Base-by-base conservation (phyloP, 495 filamentous ascomycete species). In the Margaritispora aquatica region DNA sequence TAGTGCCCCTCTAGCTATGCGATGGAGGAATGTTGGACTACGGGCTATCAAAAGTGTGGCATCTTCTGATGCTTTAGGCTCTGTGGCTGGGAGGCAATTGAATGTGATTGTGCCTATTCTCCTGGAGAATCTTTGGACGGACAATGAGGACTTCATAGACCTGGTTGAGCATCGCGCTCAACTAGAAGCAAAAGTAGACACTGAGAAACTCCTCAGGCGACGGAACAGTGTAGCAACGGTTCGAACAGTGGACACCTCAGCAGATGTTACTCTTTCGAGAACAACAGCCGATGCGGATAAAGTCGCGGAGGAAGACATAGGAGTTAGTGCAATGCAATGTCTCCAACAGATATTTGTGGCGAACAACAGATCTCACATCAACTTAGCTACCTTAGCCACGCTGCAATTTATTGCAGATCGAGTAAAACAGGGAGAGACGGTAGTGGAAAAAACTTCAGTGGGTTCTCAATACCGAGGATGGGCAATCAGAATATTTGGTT, bases 271-370 rank as follows among this genome's bases (percentile, higher is more conserved):
- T 31, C 84, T 92, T 21, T 83, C 86, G 9, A 87, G 83, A 48
- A 87, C 87, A 7, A 84, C 88, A 11, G 88, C 84, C 26, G 90
- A 96, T 69, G 88, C 87, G 34, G 92, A 97, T 72, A 86, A 84
- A 67, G 71, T 90, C 57, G 90, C 88, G 0, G 92, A 96, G 70
- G 84, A 95, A 74, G 85, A 91, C 64, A 89, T 90, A n/a, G 85
- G 89, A 27, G 74, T 94, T 5, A 71, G 91, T 58, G 92, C 92
- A 7, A 79, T 96, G 60, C 86, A 88, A 59, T 89, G 88, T 62
- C 74, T 97, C 24, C 85, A 91, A 66, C 82, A 85, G 49, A 88
- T 96, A 36, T 92, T 95, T 59, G 74, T 82, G 22, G 85, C 80
- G 13, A 86, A 88, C 54, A 94, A 88, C 64, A 77, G 89, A 51